phyloP scores from a whole-genome alignment of 2,329 filamentous ascomycete genomes.

The Rachicladosporium sp. region DNA sequence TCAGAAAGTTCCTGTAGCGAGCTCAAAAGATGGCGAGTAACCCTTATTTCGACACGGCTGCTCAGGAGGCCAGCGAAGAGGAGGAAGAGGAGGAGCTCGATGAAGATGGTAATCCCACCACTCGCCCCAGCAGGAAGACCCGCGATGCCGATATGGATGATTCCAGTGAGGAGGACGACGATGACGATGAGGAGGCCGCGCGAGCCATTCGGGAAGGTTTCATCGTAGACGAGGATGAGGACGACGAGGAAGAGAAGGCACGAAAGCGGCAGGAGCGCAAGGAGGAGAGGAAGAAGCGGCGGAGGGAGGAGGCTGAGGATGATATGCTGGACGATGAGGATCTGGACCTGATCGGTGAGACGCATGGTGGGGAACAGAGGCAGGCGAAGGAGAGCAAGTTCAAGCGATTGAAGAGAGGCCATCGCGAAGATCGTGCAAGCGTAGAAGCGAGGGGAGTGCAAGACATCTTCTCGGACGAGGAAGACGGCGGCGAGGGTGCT shows the following conservation, averaged over 20 bases:
- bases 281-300: constrained; percentile 53
- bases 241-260: constrained; percentile 54
- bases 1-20: no score
- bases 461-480: constrained; percentile 92
- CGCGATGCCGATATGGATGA: constrained; percentile 49
- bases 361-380: constrained; percentile 56
- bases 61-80: constrained; percentile 74
- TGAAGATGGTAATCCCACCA: constrained; percentile 40
- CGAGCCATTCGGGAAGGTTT: constrained; percentile 75
- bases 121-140: constrained; percentile 21
- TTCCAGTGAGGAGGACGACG: constrained; percentile 75
- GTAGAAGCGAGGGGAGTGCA: constrained; percentile 61
- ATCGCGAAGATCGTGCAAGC: constrained; percentile 54
- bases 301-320: constrained; percentile 72
- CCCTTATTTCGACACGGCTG: constrained; percentile 70
- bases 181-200: constrained; percentile 80
- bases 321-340: constrained; percentile 86
- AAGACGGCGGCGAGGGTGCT: constrained; percentile 51
- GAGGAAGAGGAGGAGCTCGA: constrained; percentile 75
- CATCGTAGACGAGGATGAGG: constrained; percentile 84
- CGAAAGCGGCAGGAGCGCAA: constrained; percentile 49
- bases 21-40: constrained; percentile 11
- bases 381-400: constrained; percentile 69
- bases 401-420: constrained; percentile 90
- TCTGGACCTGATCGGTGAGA: constrained; percentile 83